phyloP scores from a whole-genome alignment of 108 stramenopile genomes.

The Skeletonema marinoi region DNA sequence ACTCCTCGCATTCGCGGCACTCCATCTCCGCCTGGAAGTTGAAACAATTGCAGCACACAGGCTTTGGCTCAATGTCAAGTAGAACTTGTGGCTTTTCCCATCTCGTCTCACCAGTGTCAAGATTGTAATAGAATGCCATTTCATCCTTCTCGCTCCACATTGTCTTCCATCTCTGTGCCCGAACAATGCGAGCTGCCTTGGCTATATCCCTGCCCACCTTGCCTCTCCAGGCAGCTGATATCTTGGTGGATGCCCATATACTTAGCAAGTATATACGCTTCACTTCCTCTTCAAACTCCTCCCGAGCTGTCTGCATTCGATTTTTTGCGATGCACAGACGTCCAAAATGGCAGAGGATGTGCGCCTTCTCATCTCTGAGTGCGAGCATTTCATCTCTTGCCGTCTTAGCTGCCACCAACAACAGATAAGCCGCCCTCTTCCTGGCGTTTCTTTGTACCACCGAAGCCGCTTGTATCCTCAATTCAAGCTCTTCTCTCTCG shows the following conservation, averaged over 20 bases:
- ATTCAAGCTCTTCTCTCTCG: constrained; percentile 1
- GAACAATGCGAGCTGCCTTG: constrained; percentile 15
- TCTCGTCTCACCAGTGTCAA: constrained; percentile 78
- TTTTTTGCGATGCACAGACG: constrained; percentile 23
- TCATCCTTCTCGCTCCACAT: constrained; percentile 53
- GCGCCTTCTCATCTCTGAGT: constrained; percentile 22
- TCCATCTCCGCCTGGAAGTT: constrained; percentile 61
- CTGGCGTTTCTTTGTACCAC: constrained; percentile 24
- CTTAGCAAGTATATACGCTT: constrained; percentile 13
- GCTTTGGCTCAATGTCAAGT: constrained; percentile 76
- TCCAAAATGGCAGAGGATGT: constrained; percentile 22
- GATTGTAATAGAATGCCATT: constrained; percentile 76
- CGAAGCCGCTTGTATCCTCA: neutral
- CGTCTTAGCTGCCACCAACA: neutral
- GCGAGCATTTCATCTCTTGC: constrained; percentile 7
- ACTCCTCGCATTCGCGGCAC: constrained; percentile 71
- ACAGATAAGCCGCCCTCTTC: constrained; percentile 10
- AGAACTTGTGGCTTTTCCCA: constrained; percentile 83
- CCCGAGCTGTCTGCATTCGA: constrained; percentile 12
- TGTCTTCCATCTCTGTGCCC: constrained; percentile 67
- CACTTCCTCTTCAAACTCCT: constrained; percentile 35
- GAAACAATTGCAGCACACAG: constrained; percentile 73
- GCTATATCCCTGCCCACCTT: constrained; percentile 40
- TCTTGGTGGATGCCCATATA: constrained; percentile 39
- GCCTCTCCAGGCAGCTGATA: constrained; percentile 47